These are phyloP conservation scores for Porphyra umbilicalis DNA, from an alignment of 31 red algal species.

Conservation along the genomic window DNA sequence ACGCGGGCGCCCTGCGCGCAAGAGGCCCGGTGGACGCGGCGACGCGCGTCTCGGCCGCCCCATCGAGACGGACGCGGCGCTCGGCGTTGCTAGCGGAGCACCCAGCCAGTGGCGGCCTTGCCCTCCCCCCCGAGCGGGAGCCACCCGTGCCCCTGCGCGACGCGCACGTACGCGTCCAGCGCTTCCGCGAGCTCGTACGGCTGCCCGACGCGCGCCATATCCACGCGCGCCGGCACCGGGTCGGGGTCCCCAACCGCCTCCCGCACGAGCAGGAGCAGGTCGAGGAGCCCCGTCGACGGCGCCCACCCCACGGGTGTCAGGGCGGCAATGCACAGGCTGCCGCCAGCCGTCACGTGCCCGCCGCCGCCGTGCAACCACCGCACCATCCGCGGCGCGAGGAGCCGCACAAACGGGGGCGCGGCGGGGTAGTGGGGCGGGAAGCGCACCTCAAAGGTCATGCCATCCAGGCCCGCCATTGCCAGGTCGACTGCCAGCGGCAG, in stretches of 20 bases:
- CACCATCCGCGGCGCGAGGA: neutral
- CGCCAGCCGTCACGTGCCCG: neutral
- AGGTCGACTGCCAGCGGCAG: neutral
- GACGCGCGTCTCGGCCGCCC: too few species aligned
- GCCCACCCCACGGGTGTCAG: neutral
- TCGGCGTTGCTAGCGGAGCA: too few species aligned
- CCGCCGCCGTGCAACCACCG: neutral
- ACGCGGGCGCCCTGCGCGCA: too few species aligned
- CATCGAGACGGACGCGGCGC: too few species aligned
- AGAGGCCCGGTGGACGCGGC: too few species aligned
- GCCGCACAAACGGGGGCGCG: neutral
- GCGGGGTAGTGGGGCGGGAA: neutral
- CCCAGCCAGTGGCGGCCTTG: too few species aligned
- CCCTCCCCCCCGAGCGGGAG: neutral
- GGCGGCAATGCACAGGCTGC: neutral
- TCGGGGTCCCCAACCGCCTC: neutral
- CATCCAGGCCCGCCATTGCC: neutral
- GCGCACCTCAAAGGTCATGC: neutral
- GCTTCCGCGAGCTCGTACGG: neutral
- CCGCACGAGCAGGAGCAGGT: neutral
- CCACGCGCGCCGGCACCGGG: neutral
- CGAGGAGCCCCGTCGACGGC: neutral
- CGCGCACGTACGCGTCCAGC: neutral
- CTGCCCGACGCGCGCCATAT: neutral
- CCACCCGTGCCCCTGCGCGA: neutral